A percentile compares a stretch with the other conserved stretches of the same genome.
These are phyloP conservation scores for Pleurotus platypus DNA, from an alignment of 768 basidiomycete genomes.

Conservation along the genomic window DNA sequence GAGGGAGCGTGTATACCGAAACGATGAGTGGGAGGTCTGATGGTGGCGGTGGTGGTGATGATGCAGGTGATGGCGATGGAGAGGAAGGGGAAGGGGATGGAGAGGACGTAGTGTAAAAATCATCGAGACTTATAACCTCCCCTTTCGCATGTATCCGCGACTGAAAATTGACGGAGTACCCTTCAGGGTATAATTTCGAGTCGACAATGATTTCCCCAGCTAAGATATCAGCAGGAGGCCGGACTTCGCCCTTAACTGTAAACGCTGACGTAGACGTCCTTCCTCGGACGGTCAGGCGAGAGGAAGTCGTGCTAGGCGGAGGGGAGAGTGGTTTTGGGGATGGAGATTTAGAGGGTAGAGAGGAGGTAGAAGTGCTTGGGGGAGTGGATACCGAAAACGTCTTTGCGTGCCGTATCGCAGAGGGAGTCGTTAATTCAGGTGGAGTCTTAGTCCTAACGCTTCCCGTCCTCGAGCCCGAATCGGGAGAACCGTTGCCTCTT, in stretches of 20 bases:
- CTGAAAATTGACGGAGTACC: constrained; percentile 55
- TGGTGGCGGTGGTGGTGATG: neutral
- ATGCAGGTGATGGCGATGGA: neutral
- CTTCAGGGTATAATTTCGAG: constrained; percentile 73
- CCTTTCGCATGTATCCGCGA: constrained; percentile 34
- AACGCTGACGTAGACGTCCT: constrained; percentile 56
- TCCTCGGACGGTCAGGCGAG: constrained; percentile 20
- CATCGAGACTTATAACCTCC: constrained; percentile 1
- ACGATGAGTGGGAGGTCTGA: constrained; percentile 49
- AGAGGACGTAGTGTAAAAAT: constrained; percentile 13
- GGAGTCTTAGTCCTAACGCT: neutral
- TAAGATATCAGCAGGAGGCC: constrained; percentile 62
- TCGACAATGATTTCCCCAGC: constrained; percentile 80
- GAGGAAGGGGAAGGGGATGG: neutral
- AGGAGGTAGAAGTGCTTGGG: neutral
- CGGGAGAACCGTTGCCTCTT: neutral
- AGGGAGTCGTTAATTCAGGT: constrained; percentile 8
- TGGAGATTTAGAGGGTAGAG: neutral
- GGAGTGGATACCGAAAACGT: neutral
- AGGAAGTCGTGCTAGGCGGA: neutral
- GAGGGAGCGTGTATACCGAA: constrained; percentile 72
- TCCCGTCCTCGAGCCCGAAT: constrained; percentile 16
- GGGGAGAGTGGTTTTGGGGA: neutral
- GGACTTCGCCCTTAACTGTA: constrained; percentile 58
- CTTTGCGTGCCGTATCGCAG: neutral